Conservation (phyloP, 2,329 filamentous ascomycete genomes). For the Diaporthe ilicicola region DNA sequence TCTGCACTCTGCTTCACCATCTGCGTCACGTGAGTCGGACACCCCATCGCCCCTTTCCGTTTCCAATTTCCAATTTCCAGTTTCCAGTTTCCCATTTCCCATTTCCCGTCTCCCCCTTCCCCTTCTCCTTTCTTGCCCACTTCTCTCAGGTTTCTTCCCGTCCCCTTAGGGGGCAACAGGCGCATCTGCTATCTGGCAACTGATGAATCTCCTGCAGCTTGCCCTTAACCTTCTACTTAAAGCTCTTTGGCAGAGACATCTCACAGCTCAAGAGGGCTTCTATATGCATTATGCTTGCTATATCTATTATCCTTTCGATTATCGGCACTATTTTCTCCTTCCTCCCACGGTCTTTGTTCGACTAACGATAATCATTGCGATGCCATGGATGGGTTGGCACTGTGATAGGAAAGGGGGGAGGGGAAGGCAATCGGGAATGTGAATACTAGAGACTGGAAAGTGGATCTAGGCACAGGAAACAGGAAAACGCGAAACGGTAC, state of each 20-base stretch:
- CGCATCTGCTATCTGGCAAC: neutral
- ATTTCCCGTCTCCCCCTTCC: too few relatives aligned
- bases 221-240: constrained; percentile 88
- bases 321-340: constrained; percentile 90
- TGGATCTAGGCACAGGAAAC: neutral
- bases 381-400: neutral
- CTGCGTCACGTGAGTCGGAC: constrained; percentile 74
- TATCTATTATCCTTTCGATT: constrained; percentile 75
- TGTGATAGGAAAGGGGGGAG: neutral
- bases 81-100: constrained; percentile 9
- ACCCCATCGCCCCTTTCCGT: neutral
- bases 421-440: neutral
- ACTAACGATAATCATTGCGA: neutral
- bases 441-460: neutral
- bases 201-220: constrained; percentile 52
- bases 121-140: neutral
- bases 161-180: neutral
- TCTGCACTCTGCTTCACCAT: constrained; percentile 92
- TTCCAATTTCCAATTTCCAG: neutral
- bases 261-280: constrained; percentile 67
- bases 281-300: constrained; percentile 73
- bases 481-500: neutral
- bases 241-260: constrained; percentile 83
- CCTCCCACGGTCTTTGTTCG: constrained; percentile 60
- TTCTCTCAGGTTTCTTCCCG: neutral